Evolutionary conservation across 2,329 filamentous ascomycete species (phyloP).

Genomic region (Trichoderma oligosporum): DNA sequence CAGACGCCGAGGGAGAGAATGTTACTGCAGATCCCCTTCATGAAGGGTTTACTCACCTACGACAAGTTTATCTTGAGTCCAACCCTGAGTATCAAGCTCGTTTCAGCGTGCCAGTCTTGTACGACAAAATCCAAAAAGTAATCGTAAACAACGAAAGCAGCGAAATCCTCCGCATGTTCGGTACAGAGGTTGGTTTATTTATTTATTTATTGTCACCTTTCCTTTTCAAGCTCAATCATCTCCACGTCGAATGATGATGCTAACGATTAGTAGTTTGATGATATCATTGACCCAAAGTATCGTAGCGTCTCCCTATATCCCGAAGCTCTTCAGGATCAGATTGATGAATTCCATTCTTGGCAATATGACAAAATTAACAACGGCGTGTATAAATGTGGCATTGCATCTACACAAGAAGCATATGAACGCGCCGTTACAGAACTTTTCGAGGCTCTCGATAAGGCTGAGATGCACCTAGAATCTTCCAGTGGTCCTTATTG

Average conservation of each 20-base stretch:
- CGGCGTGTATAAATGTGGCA: slow-evolving; percentile 70
- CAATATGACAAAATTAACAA: slow-evolving; percentile 70
- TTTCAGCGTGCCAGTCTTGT: slow-evolving; percentile 83
- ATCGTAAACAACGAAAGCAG: slow-evolving; percentile 89
- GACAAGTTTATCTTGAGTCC: slow-evolving; percentile 72
- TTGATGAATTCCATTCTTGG: slow-evolving; percentile 76
- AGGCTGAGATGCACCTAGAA: slow-evolving; percentile 65
- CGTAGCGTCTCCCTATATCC: slow-evolving; percentile 65
- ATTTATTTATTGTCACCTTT: too few species aligned
- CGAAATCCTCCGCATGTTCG: slow-evolving; percentile 89
- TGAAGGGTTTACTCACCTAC: slow-evolving; percentile 63
- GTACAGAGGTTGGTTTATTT: slow-evolving; percentile 54
- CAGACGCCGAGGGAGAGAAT: slow-evolving; percentile 51
- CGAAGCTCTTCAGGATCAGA: slow-evolving; percentile 53
- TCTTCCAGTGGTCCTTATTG: slow-evolving; percentile 57
- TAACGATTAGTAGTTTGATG: slow-evolving; percentile 58
- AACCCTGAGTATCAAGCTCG: slow-evolving; percentile 69
- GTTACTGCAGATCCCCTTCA: slow-evolving; percentile 65
- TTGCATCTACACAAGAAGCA: slow-evolving; percentile 75
- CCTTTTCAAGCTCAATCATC: too few species aligned
- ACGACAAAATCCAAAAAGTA: slow-evolving; percentile 66
- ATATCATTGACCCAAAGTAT: slow-evolving; percentile 56
- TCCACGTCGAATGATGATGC: too few species aligned
- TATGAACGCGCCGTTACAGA: slow-evolving; percentile 68
- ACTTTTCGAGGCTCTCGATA: slow-evolving; percentile 73